Percentiles rank a stretch among this genome's conserved stretches.
Evolutionary conservation across 257 asterid genomes (phyloP).

Genomic region (Phtheirospermum japonicum): DNA sequence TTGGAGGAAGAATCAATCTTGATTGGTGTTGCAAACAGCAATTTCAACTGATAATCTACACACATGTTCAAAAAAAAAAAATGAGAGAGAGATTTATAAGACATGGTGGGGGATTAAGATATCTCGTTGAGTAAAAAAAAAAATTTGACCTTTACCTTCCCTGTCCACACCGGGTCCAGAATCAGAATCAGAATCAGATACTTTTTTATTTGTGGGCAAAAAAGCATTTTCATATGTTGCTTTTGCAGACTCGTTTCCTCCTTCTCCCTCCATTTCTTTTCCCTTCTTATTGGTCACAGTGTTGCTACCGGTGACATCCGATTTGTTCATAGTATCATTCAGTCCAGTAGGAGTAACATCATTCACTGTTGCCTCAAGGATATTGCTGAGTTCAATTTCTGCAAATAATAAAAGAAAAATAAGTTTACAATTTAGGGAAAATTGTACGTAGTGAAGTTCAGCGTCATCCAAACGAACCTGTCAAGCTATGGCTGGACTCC

Average conservation of each 20-base stretch:
- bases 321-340: conserved; percentile 24
- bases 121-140: not conserved
- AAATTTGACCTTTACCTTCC: conserved; percentile 30
- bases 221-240: conserved; percentile 10
- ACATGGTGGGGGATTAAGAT: not conserved
- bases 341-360: conserved; percentile 13
- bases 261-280: conserved; percentile 30
- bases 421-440: conserved; percentile 12
- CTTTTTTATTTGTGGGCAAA: conserved; percentile 20
- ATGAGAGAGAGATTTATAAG: not conserved
- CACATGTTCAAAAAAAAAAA: conserved; percentile 6
- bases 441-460: not conserved
- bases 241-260: conserved; percentile 19
- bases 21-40: conserved; percentile 40
- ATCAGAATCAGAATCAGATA: conserved; percentile 5
- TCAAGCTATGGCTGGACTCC: conserved; percentile 30
- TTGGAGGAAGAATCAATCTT: conserved; percentile 19
- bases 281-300: conserved; percentile 22
- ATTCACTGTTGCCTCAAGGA: conserved; percentile 30
- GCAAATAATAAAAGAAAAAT: conserved; percentile 21
- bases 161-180: not conserved
- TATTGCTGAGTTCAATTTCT: conserved; percentile 37
- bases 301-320: conserved; percentile 1
- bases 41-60: conserved; percentile 37
- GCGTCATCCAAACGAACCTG: conserved; percentile 27